phyloP scores from a whole-genome alignment of 768 basidiomycete genomes.

The Chiua virens region DNA sequence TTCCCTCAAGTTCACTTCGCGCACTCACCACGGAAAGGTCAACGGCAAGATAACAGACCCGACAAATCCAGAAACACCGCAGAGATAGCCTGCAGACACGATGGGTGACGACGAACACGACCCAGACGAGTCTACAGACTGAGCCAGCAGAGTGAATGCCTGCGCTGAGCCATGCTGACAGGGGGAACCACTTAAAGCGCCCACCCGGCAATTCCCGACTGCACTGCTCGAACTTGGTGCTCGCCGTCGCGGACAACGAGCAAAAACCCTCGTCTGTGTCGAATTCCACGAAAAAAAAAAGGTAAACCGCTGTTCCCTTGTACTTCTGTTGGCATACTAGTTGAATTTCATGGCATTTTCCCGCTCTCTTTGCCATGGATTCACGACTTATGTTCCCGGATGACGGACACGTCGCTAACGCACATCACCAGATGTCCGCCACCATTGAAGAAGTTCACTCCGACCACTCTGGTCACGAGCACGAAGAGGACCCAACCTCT shows the following conservation, averaged over 20 bases:
- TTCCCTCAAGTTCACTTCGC: conserved; percentile 94
- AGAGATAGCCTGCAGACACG: too few species aligned
- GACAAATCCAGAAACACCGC: too few species aligned
- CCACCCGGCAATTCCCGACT: conserved; percentile 29
- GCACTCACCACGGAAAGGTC: too few species aligned
- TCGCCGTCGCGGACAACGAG: conserved; percentile 37
- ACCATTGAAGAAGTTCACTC: conserved; percentile 78
- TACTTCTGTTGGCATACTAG: neutral
- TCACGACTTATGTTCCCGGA: conserved; percentile 21
- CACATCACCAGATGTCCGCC: conserved; percentile 61
- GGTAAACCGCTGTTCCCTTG: conserved; percentile 12
- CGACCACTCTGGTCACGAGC: conserved; percentile 74
- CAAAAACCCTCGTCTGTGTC: conserved; percentile 19
- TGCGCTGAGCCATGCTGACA: too few species aligned
- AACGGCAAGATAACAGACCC: too few species aligned
- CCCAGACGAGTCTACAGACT: too few species aligned
- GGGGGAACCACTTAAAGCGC: too few species aligned
- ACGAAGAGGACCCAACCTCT: conserved; percentile 83
- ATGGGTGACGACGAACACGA: too few species aligned
- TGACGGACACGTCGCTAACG: conserved; percentile 31
- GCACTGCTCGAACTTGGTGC: conserved; percentile 16
- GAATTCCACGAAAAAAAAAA: conserved; percentile 15
- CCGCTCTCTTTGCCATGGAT: conserved; percentile 28
- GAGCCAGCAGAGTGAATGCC: too few species aligned
- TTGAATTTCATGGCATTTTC: neutral